A percentile compares a stretch with the other conserved stretches of the same genome.
Evolutionary conservation across 2,329 filamentous ascomycete genomes (phyloP).

Genomic region (Colletotrichum lini): DNA sequence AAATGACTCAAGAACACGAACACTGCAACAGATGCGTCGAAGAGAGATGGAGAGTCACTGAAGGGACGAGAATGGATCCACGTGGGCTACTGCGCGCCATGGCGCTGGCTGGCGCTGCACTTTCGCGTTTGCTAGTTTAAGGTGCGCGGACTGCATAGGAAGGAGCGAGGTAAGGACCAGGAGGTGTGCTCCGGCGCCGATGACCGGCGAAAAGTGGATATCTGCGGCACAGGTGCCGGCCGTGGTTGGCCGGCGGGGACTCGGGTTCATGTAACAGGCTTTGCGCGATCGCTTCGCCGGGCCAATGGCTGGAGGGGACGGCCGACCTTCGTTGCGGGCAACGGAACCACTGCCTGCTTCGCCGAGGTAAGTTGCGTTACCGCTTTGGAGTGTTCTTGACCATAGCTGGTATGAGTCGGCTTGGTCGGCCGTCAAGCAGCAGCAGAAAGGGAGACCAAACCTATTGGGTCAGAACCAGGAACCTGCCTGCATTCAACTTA

Average conservation of each 20-base stretch:
- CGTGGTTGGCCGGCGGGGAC: conserved; percentile 26
- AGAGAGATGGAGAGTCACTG: not conserved
- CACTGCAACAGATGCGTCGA: not conserved
- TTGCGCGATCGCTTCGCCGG: not conserved
- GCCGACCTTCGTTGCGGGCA: too few species aligned
- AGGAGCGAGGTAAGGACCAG: not conserved
- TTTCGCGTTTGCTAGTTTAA: conserved; percentile 4
- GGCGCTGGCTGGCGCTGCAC: not conserved
- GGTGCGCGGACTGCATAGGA: not conserved
- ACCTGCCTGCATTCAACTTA: not conserved
- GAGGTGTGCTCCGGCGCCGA: conserved; percentile 28
- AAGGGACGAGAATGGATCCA: conserved; percentile 2
- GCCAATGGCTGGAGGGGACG: not conserved
- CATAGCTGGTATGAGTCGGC: not conserved
- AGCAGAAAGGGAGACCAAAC: too few species aligned
- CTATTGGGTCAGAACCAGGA: too few species aligned
- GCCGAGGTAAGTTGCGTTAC: not conserved
- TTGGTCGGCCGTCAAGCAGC: not conserved
- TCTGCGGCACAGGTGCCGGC: not conserved
- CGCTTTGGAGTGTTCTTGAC: not conserved
- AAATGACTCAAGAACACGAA: conserved; percentile 6
- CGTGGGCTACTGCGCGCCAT: conserved; percentile 4
- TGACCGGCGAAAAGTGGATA: conserved; percentile 33
- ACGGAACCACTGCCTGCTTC: not conserved
- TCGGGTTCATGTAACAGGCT: conserved; percentile 3